Percentiles rank a stretch among this genome's conserved stretches.
These are phyloP conservation scores for Phyllostachys edulis DNA, from an alignment of 176 grass and related monocot species.

Conservation along the genomic window DNA sequence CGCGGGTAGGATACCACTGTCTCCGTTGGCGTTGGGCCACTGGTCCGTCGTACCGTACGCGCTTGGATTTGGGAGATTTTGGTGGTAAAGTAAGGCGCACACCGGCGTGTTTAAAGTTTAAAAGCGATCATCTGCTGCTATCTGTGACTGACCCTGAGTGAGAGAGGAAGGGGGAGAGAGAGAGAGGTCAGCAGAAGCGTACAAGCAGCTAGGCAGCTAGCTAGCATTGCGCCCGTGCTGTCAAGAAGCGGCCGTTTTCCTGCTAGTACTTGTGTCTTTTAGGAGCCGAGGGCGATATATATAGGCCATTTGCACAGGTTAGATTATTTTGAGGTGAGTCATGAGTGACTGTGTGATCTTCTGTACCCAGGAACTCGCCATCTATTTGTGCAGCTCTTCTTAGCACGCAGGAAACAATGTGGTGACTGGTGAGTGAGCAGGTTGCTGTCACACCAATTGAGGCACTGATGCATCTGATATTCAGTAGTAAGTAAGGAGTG, in stretches of 20 bases:
- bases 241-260: conserved; percentile 24
- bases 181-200: not conserved
- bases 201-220: not conserved
- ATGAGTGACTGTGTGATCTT: not conserved
- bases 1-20: not conserved
- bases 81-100: not conserved
- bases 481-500: not conserved
- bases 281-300: not conserved
- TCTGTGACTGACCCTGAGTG: not conserved
- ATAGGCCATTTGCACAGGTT: not conserved
- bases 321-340: not conserved
- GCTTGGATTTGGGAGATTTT: conserved; percentile 16
- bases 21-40: too few species aligned
- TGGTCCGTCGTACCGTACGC: not conserved
- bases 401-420: not conserved
- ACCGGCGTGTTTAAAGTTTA: conserved; percentile 24
- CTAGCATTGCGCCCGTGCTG: not conserved
- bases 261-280: not conserved
- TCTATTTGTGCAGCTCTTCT: not conserved
- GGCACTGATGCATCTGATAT: not conserved
- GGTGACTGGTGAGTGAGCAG: not conserved
- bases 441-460: not conserved
- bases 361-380: not conserved
- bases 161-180: not conserved
- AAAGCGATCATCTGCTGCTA: conserved; percentile 16